Base-by-base conservation (phyloP, 352 stramenopile genomes). In the Globisporangium lucens region DNA sequence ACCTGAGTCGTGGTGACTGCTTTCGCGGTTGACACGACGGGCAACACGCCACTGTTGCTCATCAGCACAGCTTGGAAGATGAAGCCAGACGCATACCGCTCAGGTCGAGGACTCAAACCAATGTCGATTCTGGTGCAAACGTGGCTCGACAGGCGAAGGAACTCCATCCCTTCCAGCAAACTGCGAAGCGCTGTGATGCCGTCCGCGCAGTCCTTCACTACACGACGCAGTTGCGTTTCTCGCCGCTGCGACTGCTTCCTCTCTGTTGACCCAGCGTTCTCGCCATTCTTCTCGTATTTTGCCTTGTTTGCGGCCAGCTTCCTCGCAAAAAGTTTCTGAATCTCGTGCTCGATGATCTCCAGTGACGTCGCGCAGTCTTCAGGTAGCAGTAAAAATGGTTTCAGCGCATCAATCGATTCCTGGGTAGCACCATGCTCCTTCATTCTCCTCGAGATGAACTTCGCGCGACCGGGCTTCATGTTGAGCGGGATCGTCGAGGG, bases 21-120 rank as follows among this genome's bases (percentile, higher is more conserved):
- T 15, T 78, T 74, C 17, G 68, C 35, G 27, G 70, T 82, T 0
- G 72, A 70, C n/a, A 62, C 63, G 4, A 56, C 33, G 3, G 66
- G n/a, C 3, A 63, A 53, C 4, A 20, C 17, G 15, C 46, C 36
- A 29, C 47, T 59, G 43, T 73, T 67, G 30, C 67, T 73, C 24
- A 87, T 75, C 52, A 93, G 80, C 30, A 94, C 85, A 3, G 87
- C 87, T 65, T 95, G 85, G 69, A 96, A 96, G 38, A 96, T 82
- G 55, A 96, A 91, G 0, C 87, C 89, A 15, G 84, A 92, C 1
- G 82, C 81, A 55, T 91, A 96, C 12, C 85, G 75, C 58, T 94
- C 87, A 3, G 85, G 89, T 3, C 86, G 80, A 33, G 83, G 86
- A 51, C 83, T 93, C 46, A 96, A 30, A 0, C 89, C 89, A 24